These are phyloP conservation scores for Naumovozyma dairenensis DNA, from an alignment of 805 yeast genomes.

Conservation along the genomic window DNA sequence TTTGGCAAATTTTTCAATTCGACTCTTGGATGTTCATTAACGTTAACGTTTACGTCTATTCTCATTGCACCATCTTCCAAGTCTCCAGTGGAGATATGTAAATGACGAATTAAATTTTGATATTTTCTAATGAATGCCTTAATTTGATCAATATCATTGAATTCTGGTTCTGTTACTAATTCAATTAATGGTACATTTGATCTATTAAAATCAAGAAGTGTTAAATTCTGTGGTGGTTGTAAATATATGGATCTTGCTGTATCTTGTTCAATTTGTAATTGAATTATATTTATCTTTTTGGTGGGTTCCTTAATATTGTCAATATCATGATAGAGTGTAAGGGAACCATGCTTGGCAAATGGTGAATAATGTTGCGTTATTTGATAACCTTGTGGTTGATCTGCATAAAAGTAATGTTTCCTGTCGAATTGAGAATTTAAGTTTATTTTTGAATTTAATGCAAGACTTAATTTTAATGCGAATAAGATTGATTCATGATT, in stretches of 20 bases:
- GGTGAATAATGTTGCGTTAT: conserved; percentile 85
- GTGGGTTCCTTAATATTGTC: conserved; percentile 43
- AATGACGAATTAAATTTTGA: conserved; percentile 56
- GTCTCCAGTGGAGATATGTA: conserved; percentile 78
- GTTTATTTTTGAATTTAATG: conserved; percentile 53
- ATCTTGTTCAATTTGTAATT: conserved; percentile 89
- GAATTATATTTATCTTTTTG: conserved; percentile 53
- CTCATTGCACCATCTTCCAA: conserved; percentile 91
- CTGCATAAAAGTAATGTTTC: conserved; percentile 93
- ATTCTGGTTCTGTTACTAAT: conserved; percentile 85
- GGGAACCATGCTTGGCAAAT: conserved; percentile 55
- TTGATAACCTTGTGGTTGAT: conserved; percentile 94
- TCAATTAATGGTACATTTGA: conserved; percentile 82
- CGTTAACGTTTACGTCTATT: conserved; percentile 88
- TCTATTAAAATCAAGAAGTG: conserved; percentile 70
- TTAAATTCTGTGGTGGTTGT: conserved; percentile 13
- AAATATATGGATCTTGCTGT: conserved; percentile 69
- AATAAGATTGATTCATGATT: conserved; percentile 64
- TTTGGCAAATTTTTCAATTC: conserved; percentile 87
- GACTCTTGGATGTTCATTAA: conserved; percentile 60
- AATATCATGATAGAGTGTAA: conserved; percentile 38
- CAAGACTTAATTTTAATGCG: conserved; percentile 65
- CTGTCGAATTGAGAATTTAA: conserved; percentile 66
- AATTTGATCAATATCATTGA: conserved; percentile 56
- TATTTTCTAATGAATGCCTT: conserved; percentile 72